Evolutionary conservation across 176 grass and related monocot species (phyloP).

Genomic region (Ampelocalamus luodianensis): DNA sequence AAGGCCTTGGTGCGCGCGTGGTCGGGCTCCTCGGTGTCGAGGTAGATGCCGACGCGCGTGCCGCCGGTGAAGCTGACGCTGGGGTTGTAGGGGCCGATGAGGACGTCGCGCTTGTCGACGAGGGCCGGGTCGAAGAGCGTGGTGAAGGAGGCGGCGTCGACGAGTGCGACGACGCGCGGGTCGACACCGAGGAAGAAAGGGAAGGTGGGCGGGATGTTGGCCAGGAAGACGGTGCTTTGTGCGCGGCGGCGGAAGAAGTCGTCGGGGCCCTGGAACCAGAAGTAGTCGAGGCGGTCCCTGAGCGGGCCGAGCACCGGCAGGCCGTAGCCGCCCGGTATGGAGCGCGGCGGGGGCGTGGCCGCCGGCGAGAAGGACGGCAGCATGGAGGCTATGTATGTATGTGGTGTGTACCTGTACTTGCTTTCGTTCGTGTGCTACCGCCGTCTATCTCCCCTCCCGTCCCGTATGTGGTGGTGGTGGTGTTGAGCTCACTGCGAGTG

Average conservation of each 20-base stretch:
- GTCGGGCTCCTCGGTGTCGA: constrained; percentile 64
- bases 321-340: constrained; percentile 78
- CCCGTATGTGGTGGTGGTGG: constrained; percentile 1
- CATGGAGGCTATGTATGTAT: constrained; percentile 19
- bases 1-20: constrained; percentile 73
- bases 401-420: too few relatives aligned
- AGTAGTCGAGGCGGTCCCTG: constrained; percentile 82
- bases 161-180: constrained; percentile 71
- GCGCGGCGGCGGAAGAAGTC: constrained; percentile 81
- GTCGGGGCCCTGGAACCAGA: constrained; percentile 88
- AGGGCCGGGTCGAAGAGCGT: constrained; percentile 74
- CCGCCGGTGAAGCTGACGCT: constrained; percentile 70
- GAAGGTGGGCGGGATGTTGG: constrained; percentile 93
- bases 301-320: constrained; percentile 69
- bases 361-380: constrained; percentile 49
- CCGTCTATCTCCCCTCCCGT: neutral
- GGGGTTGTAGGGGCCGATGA: constrained; percentile 82
- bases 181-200: constrained; percentile 79
- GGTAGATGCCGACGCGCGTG: constrained; percentile 86
- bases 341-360: constrained; percentile 41
- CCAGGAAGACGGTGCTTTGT: constrained; percentile 85
- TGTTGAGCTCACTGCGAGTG: neutral
- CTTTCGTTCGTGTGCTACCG: neutral
- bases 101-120: constrained; percentile 87
- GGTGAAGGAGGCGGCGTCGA: constrained; percentile 72